Evolutionary conservation across 1,284 basidiomycete species (phyloP).

Genomic region (Pseudozyma hubeiensis): DNA sequence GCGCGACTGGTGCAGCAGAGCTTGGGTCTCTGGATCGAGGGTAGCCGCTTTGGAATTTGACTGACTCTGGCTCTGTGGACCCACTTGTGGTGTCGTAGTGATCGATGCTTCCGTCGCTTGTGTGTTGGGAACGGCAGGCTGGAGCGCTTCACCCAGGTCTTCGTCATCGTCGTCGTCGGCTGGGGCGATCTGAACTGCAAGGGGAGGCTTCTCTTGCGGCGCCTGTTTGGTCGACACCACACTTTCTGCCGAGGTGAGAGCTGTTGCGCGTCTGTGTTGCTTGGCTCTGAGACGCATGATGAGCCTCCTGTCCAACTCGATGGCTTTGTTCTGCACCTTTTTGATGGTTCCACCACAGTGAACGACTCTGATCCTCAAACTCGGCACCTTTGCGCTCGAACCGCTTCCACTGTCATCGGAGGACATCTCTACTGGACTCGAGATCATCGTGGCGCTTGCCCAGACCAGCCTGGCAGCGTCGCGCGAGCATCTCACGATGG

Average conservation of each 20-base stretch:
- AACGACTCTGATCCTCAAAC: conserved; percentile 39
- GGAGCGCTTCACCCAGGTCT: conserved; percentile 41
- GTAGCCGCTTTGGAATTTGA: conserved; percentile 3
- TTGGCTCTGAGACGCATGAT: conserved; percentile 31
- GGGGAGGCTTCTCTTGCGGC: background rate
- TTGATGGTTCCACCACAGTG: conserved; percentile 57
- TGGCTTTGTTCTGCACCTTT: conserved; percentile 53
- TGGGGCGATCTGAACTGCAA: background rate
- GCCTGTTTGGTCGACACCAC: background rate
- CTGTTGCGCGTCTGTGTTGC: conserved; percentile 16
- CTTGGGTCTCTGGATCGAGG: conserved; percentile 32
- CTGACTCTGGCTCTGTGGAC: background rate
- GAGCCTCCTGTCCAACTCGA: conserved; percentile 41
- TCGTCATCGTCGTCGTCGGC: conserved; percentile 27
- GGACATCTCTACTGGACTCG: conserved; percentile 22
- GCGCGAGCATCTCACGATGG: conserved; percentile 49
- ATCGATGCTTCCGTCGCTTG: background rate
- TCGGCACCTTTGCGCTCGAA: background rate
- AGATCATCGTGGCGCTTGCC: conserved; percentile 48
- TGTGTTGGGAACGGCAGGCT: conserved; percentile 1
- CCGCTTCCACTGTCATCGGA: background rate
- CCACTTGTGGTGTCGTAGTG: background rate
- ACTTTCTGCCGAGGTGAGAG: background rate
- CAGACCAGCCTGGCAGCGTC: conserved; percentile 48
- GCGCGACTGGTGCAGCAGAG: conserved; percentile 25